A percentile compares a stretch with the other conserved stretches of the same genome.
Conservation (phyloP, 352 stramenopile genomes). For the Phytophthora cactorum region DNA sequence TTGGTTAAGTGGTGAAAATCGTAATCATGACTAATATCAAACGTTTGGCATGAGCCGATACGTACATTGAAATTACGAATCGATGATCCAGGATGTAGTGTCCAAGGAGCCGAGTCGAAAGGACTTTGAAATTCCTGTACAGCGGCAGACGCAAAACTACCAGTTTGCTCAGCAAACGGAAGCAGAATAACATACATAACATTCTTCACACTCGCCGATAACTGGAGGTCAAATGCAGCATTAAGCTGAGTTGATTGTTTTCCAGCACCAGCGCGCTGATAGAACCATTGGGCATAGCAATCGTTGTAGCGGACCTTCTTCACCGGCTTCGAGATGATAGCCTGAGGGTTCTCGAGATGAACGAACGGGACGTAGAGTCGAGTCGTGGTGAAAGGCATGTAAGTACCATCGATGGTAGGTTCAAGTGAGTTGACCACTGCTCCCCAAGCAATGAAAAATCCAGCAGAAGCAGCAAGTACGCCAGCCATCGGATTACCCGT, state of each 20-base stretch:
- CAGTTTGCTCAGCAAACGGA: background rate
- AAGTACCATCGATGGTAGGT: too few relatives aligned
- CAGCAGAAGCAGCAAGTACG: background rate
- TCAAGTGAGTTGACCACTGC: background rate
- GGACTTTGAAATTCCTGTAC: background rate
- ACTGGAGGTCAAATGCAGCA: background rate
- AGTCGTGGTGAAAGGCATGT: too few relatives aligned
- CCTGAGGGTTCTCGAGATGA: too few relatives aligned
- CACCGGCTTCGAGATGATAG: background rate
- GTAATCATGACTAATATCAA: too few relatives aligned
- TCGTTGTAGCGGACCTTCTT: background rate
- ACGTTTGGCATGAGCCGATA: too few relatives aligned
- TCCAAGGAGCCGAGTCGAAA: background rate
- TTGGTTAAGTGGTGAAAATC: too few relatives aligned
- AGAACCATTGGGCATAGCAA: background rate
- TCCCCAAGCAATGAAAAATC: background rate
- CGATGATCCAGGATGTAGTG: background rate
- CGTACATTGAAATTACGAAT: conserved; percentile 1
- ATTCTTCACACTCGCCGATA: background rate
- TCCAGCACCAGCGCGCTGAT: background rate
- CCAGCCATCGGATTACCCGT: background rate
- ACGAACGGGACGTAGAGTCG: too few relatives aligned
- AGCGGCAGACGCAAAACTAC: background rate
- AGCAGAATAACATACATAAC: background rate
- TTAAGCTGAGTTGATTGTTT: background rate